Conservation (phyloP, 2,329 filamentous ascomycete genomes). For the Penicillium sp. region DNA sequence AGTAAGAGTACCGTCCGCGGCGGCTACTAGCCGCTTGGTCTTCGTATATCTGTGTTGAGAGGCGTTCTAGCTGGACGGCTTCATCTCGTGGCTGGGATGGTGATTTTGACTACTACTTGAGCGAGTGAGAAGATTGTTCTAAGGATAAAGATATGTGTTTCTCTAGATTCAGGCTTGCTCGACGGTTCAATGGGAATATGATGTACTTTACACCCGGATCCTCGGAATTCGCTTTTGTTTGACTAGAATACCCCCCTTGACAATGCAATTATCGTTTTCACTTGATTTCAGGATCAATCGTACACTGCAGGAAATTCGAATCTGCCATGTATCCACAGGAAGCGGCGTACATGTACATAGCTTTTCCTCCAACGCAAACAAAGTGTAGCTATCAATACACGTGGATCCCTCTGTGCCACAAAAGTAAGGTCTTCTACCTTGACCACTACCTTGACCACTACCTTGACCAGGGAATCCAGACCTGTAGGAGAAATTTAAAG, state of each 20-base stretch:
- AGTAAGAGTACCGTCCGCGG: conserved; percentile 3
- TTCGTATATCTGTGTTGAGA: neutral
- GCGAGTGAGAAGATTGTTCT: neutral
- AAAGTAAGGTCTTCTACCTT: conserved; percentile 20
- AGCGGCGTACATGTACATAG: neutral
- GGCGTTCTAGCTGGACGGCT: neutral
- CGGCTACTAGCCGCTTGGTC: conserved; percentile 13
- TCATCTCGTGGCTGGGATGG: neutral
- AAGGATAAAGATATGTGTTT: too few relatives aligned
- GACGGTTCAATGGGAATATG: neutral
- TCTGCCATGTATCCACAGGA: neutral
- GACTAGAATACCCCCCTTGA: neutral
- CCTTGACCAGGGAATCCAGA: conserved; percentile 11
- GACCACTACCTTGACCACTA: conserved; percentile 24
- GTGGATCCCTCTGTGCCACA: conserved; percentile 23
- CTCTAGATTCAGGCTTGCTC: neutral
- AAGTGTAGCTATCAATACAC: conserved; percentile 18
- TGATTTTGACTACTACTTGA: neutral
- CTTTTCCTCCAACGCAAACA: conserved; percentile 8
- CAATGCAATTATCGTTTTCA: neutral
- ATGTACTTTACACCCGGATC: neutral
- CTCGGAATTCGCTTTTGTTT: neutral
- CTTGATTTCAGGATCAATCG: neutral
- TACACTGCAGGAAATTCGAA: neutral
- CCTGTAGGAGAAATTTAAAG: neutral